Evolutionary conservation across 140 eudicot genomes (phyloP).

Genomic region (Anethum foeniculum): DNA sequence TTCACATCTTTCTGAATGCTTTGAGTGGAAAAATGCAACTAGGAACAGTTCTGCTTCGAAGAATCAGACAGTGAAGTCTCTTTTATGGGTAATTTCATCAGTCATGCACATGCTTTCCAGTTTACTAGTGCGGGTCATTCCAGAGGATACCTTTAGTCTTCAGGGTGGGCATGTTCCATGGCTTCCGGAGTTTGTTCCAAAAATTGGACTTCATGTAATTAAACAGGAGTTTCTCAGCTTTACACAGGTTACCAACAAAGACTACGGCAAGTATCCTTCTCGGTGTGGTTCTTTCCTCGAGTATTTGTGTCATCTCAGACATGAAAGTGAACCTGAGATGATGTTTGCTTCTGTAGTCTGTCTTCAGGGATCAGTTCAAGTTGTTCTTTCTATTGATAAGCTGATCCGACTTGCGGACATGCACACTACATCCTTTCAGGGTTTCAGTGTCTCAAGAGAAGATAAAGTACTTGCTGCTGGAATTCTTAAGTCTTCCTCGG

Average conservation of each 20-base stretch:
- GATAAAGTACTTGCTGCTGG: constrained; percentile 59
- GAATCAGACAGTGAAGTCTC: constrained; percentile 29
- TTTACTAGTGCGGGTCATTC: constrained; percentile 58
- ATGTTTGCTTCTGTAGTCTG: constrained; percentile 65
- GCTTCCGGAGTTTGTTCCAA: constrained; percentile 74
- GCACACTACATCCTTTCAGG: constrained; percentile 13
- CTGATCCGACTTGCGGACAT: constrained; percentile 44
- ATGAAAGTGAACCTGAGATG: constrained; percentile 40
- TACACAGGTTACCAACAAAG: constrained; percentile 17
- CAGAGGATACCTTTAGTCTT: constrained; percentile 39
- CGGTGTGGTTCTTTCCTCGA: constrained; percentile 30
- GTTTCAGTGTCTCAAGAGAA: constrained; percentile 25
- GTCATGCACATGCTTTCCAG: constrained; percentile 57
- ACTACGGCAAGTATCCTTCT: constrained; percentile 6
- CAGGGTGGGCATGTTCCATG: constrained; percentile 39
- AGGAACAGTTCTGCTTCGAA: not conserved
- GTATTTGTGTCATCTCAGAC: constrained; percentile 44
- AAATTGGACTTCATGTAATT: constrained; percentile 57
- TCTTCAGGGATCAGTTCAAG: constrained; percentile 52
- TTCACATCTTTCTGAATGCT: constrained; percentile 32
- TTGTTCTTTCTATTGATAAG: constrained; percentile 39
- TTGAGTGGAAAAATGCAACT: constrained; percentile 18
- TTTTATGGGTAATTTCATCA: constrained; percentile 74
- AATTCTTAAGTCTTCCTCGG: constrained; percentile 36
- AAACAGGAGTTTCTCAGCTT: constrained; percentile 47